Conservation (phyloP, 2,329 filamentous ascomycete species). For the Metarhizium sp. region DNA sequence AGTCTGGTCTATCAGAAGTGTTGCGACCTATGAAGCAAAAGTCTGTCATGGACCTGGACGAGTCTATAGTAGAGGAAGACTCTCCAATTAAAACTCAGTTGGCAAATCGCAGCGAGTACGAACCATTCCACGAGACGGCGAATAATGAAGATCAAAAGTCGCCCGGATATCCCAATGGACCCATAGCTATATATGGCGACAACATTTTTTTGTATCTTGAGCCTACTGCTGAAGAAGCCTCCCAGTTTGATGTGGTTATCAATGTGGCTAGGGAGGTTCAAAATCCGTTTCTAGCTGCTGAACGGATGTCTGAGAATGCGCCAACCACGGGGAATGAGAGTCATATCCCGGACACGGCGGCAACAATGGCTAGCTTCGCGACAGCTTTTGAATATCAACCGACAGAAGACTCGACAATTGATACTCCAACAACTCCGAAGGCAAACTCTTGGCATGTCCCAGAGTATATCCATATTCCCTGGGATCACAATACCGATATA, state of each 20-base stretch:
- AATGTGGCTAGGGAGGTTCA: conserved; percentile 76
- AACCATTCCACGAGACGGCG: conserved; percentile 56
- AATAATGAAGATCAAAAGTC: conserved; percentile 73
- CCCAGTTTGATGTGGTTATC: conserved; percentile 71
- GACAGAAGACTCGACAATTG: conserved; percentile 23
- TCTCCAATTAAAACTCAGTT: conserved; percentile 53
- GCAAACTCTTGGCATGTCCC: conserved; percentile 44
- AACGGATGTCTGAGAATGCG: conserved; percentile 17
- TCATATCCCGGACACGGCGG: conserved; percentile 41
- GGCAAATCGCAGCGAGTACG: conserved; percentile 44
- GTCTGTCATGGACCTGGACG: conserved; percentile 26
- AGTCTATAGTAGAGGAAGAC: conserved; percentile 43
- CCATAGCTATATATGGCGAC: conserved; percentile 72
- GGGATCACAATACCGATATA: conserved; percentile 86
- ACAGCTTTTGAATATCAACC: conserved; percentile 51
- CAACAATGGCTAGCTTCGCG: conserved; percentile 46
- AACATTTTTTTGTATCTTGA: conserved; percentile 73
- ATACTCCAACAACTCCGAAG: conserved; percentile 47
- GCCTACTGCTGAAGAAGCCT: conserved; percentile 67
- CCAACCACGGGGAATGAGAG: conserved; percentile 29
- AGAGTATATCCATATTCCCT: conserved; percentile 79
- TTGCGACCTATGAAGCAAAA: conserved; percentile 41
- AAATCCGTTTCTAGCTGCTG: conserved; percentile 54
- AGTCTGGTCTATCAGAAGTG: conserved; percentile 50
- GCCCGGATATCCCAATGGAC: conserved; percentile 72